A percentile compares a stretch with the other conserved stretches of the same genome.
These are phyloP conservation scores for Gonapodya sp. DNA, from an alignment of 192 early-diverging fungal genomes.

Conservation along the genomic window DNA sequence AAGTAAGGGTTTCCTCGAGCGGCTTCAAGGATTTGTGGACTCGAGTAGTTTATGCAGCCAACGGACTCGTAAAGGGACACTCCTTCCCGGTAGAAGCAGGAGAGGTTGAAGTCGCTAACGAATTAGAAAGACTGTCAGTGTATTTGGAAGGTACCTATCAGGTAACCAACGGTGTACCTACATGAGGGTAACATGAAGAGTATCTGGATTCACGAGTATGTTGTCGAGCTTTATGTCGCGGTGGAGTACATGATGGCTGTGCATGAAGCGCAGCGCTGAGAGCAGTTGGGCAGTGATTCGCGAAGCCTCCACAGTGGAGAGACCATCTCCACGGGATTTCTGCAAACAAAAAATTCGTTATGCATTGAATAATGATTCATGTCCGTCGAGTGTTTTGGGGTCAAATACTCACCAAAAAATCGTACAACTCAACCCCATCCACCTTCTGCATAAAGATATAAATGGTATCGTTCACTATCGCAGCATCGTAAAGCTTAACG, in stretches of 20 bases:
- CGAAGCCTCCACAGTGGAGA: background rate
- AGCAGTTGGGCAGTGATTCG: conserved; percentile 9
- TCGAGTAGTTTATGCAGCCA: conserved; percentile 6
- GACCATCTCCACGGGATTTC: background rate
- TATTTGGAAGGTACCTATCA: background rate
- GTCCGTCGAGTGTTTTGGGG: too few relatives aligned
- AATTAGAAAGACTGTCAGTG: too few relatives aligned
- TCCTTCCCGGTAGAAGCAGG: background rate
- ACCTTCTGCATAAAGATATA: background rate
- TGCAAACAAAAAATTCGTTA: too few relatives aligned
- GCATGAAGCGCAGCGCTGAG: conserved; percentile 9
- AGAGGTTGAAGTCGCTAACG: conserved; percentile 9
- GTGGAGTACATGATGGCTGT: conserved; percentile 9
- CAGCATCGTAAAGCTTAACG: background rate
- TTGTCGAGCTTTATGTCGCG: conserved; percentile 14
- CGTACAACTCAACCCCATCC: background rate
- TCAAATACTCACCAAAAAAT: background rate
- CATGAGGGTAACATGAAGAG: background rate
- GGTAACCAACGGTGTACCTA: background rate
- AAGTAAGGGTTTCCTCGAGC: background rate
- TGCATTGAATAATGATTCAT: too few relatives aligned
- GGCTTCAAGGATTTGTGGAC: conserved; percentile 2
- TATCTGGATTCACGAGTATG: background rate
- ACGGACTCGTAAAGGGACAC: background rate
- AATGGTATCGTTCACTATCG: background rate